Percentiles rank a stretch among this genome's conserved stretches.
Conservation (phyloP, 768 basidiomycete genomes). For the Xerocomellus intermedius region DNA sequence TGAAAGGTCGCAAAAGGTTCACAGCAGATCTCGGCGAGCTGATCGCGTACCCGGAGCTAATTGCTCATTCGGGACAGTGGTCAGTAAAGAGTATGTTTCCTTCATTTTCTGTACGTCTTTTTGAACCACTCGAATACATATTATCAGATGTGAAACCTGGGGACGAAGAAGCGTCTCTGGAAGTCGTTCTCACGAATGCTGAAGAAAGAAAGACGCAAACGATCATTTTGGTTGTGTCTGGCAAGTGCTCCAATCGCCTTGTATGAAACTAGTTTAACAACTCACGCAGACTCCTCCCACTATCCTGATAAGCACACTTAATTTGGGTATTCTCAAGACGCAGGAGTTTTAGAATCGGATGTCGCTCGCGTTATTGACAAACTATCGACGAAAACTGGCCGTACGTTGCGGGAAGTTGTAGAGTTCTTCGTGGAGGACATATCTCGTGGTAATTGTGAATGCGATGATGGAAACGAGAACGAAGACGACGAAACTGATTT, state of each 20-base stretch:
- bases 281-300: constrained; percentile 57
- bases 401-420: constrained; percentile 46
- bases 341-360: constrained; percentile 36
- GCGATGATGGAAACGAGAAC: constrained; percentile 35
- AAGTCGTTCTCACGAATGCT: constrained; percentile 39
- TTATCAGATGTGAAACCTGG: constrained; percentile 48
- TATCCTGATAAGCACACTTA: constrained; percentile 61
- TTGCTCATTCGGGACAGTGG: constrained; percentile 39
- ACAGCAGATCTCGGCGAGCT: constrained; percentile 55
- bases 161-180: constrained; percentile 67
- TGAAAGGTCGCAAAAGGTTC: constrained; percentile 60
- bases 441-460: constrained; percentile 35
- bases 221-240: constrained; percentile 50
- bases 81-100: constrained; percentile 41
- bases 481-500: constrained; percentile 31
- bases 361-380: constrained; percentile 45
- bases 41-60: constrained; percentile 35
- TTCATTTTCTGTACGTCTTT: not conserved
- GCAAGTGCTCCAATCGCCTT: constrained; percentile 27
- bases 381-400: constrained; percentile 41
- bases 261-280: not conserved
- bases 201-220: constrained; percentile 1
- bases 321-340: constrained; percentile 54
- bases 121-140: not conserved
- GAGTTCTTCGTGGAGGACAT: constrained; percentile 37